Conservation (phyloP, 495 filamentous ascomycete genomes). For the Talaromyces adpressus region DNA sequence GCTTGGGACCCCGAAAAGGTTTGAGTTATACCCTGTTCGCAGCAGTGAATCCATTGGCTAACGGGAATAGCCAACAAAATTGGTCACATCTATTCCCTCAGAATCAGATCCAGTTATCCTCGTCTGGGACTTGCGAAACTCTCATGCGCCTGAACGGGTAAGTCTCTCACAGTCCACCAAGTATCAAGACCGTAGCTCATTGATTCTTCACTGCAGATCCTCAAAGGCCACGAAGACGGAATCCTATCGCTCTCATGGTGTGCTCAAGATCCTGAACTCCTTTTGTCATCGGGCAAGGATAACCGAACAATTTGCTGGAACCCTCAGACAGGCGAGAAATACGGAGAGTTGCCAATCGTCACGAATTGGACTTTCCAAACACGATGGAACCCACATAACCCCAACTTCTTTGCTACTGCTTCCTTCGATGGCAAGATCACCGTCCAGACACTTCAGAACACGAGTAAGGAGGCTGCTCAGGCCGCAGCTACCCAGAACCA, state of each 20-base stretch:
- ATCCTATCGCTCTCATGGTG: slow-evolving; percentile 97
- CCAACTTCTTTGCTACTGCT: slow-evolving; percentile 83
- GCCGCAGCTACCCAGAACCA: slow-evolving; percentile 53
- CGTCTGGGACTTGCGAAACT: slow-evolving; percentile 93
- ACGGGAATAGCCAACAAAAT: slow-evolving; percentile 61
- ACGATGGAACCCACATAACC: slow-evolving; percentile 88
- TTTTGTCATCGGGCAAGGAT: slow-evolving; percentile 94
- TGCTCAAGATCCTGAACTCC: slow-evolving; percentile 77
- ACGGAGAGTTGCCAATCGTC: slow-evolving; percentile 92
- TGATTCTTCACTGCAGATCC: slow-evolving; percentile 36
- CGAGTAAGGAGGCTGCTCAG: slow-evolving; percentile 46
- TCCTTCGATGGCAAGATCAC: slow-evolving; percentile 95
- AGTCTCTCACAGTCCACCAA: slow-evolving; percentile 2
- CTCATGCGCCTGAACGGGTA: slow-evolving; percentile 83
- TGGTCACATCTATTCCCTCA: slow-evolving; percentile 86
- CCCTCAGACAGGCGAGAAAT: slow-evolving; percentile 75
- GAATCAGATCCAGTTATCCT: slow-evolving; percentile 84
- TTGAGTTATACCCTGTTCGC: neutral
- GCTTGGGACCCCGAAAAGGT: slow-evolving; percentile 91
- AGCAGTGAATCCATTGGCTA: slow-evolving; percentile 9
- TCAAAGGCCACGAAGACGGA: slow-evolving; percentile 85
- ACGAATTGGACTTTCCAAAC: slow-evolving; percentile 99
- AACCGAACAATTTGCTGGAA: slow-evolving; percentile 96
- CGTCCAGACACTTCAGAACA: slow-evolving; percentile 89
- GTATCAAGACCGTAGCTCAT: neutral